Evolutionary conservation across 2,329 filamentous ascomycete genomes (phyloP).

Genomic region (Volutella citrinella): DNA sequence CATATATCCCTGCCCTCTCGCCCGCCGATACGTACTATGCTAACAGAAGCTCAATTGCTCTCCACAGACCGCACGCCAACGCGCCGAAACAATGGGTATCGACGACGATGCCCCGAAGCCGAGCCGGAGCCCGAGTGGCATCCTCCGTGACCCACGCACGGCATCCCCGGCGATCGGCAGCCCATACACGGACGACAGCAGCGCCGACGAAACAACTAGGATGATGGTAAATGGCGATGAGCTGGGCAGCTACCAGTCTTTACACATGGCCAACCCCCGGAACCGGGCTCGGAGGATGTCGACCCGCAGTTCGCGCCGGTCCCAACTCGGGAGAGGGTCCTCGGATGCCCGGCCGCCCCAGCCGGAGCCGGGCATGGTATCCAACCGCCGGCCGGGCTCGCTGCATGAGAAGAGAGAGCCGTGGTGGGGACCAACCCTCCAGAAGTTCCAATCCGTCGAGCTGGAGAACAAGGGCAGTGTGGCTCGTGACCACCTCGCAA

Average conservation of each 20-base stretch:
- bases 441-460: conserved; percentile 61
- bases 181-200: conserved; percentile 20
- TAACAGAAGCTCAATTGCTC: too few relatives aligned
- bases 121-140: conserved; percentile 16
- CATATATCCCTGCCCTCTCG: too few relatives aligned
- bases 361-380: neutral
- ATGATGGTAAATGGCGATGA: conserved; percentile 34
- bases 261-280: conserved; percentile 24
- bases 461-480: conserved; percentile 85
- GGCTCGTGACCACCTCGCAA: conserved; percentile 75
- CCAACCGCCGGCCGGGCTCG: neutral
- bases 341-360: conserved; percentile 11
- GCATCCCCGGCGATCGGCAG: conserved; percentile 15
- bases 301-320: conserved; percentile 8
- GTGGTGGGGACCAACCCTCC: conserved; percentile 52
- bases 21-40: too few relatives aligned
- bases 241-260: conserved; percentile 40
- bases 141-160: conserved; percentile 10
- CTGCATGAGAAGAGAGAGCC: conserved; percentile 13
- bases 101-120: conserved; percentile 17
- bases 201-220: conserved; percentile 40
- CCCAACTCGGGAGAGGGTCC: too few relatives aligned
- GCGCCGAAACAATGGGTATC: conserved; percentile 39
- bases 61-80: conserved; percentile 40
- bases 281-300: conserved; percentile 14